These are phyloP conservation scores for Hypoxylon cercidicola DNA, from an alignment of 495 filamentous ascomycete genomes.

Conservation along the genomic window DNA sequence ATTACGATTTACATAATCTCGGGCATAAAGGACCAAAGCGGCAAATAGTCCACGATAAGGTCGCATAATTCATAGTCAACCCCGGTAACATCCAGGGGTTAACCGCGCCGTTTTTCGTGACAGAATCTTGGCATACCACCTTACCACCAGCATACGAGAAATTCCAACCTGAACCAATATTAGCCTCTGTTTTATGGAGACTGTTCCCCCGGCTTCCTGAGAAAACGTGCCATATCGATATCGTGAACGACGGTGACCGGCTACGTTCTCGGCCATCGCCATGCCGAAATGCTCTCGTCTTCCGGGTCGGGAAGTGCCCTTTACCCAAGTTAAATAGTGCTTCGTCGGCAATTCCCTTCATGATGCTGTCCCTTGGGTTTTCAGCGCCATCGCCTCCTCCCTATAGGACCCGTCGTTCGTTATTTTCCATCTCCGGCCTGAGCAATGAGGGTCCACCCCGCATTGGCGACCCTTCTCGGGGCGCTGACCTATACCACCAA, in stretches of 20 bases:
- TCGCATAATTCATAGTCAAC: background rate
- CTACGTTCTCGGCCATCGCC: background rate
- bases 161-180: conserved; percentile 13
- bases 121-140: conserved; percentile 2
- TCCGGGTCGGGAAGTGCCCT: background rate
- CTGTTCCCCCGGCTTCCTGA: background rate
- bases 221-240: conserved; percentile 5
- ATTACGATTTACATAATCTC: background rate
- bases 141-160: conserved; percentile 19
- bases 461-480: conserved; percentile 3
- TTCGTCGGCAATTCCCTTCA: background rate
- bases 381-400: background rate
- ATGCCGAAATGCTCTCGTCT: background rate
- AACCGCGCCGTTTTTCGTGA: conserved; percentile 1
- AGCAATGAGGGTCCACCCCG: conserved; percentile 3
- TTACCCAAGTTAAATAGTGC: conserved; percentile 9
- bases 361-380: background rate
- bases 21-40: background rate
- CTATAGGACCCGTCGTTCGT: background rate
- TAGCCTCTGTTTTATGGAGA: conserved; percentile 22
- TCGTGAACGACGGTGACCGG: conserved; percentile 1
- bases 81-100: background rate
- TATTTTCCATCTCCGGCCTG: background rate
- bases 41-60: background rate
- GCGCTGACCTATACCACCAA: conserved; percentile 5